These are phyloP conservation scores for Phaeoacremonium minimum DNA, from an alignment of 2,329 filamentous ascomycete genomes.

Conservation along the genomic window DNA sequence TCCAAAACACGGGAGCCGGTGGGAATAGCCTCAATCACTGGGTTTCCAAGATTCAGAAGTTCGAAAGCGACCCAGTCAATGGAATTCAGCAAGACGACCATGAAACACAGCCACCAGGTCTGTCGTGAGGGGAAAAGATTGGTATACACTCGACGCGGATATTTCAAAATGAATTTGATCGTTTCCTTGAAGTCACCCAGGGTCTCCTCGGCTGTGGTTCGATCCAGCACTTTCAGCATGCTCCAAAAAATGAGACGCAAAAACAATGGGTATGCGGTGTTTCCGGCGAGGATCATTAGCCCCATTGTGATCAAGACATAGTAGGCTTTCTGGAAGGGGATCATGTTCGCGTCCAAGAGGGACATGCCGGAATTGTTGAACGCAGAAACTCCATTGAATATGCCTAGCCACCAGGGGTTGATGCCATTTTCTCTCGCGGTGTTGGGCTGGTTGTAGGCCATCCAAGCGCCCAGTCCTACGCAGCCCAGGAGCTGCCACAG, in stretches of 20 bases:
- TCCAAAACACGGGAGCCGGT: constrained; percentile 53
- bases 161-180: constrained; percentile 48
- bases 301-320: constrained; percentile 51
- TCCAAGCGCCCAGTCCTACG: constrained; percentile 44
- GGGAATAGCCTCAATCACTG: constrained; percentile 46
- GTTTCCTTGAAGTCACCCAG: constrained; percentile 41
- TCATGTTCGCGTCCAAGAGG: constrained; percentile 62
- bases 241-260: constrained; percentile 56
- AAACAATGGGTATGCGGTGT: constrained; percentile 63
- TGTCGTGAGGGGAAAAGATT: constrained; percentile 59
- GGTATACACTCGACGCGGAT: constrained; percentile 56
- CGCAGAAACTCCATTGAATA: constrained; percentile 63
- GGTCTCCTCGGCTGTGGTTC: constrained; percentile 28
- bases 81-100: constrained; percentile 55
- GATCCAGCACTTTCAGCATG: constrained; percentile 34
- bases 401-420: constrained; percentile 64
- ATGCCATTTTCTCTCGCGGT: constrained; percentile 50
- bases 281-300: constrained; percentile 57
- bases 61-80: constrained; percentile 65
- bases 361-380: constrained; percentile 73
- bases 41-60: constrained; percentile 60
- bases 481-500: constrained; percentile 34
- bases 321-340: constrained; percentile 50
- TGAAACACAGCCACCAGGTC: constrained; percentile 63
- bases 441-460: constrained; percentile 44